Percentiles rank a stretch among this genome's conserved stretches.
These are phyloP conservation scores for Ambrosiella cleistominuta DNA, from an alignment of 2,329 filamentous ascomycete genomes.

Conservation along the genomic window DNA sequence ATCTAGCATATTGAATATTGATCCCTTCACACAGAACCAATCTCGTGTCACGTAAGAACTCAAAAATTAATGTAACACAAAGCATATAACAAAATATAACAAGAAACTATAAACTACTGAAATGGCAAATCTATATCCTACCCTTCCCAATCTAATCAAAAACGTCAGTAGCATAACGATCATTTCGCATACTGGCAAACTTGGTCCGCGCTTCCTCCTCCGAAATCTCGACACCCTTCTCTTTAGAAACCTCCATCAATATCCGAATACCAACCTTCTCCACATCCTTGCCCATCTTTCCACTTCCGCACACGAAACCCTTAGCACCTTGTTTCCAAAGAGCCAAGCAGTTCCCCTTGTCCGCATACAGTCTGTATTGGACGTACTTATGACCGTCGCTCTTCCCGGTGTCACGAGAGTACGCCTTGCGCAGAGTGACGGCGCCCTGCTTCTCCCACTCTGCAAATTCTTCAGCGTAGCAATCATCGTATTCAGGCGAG, in stretches of 20 bases:
- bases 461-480: slow-evolving; percentile 42
- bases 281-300: slow-evolving; percentile 30
- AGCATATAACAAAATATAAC: background rate
- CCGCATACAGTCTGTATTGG: slow-evolving; percentile 25
- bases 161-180: slow-evolving; percentile 42
- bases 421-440: slow-evolving; percentile 44
- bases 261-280: slow-evolving; percentile 23
- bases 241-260: slow-evolving; percentile 19
- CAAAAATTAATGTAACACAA: background rate
- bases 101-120: background rate
- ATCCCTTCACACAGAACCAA: background rate
- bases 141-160: slow-evolving; percentile 28
- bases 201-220: slow-evolving; percentile 27
- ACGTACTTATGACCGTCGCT: slow-evolving; percentile 32
- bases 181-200: slow-evolving; percentile 34
- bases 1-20: background rate
- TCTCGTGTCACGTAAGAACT: background rate
- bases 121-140: background rate
- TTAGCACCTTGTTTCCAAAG: slow-evolving; percentile 31
- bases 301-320: slow-evolving; percentile 48
- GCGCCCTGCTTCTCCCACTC: slow-evolving; percentile 42
- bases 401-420: slow-evolving; percentile 22
- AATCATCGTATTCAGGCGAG: slow-evolving; percentile 33
- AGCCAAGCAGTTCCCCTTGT: slow-evolving; percentile 21
- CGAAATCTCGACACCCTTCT: slow-evolving; percentile 19